Evolutionary conservation across 352 stramenopile species (phyloP), one percentile per base, ranked within the genome.

Genomic region (Phytophthora aleatoria): DNA sequence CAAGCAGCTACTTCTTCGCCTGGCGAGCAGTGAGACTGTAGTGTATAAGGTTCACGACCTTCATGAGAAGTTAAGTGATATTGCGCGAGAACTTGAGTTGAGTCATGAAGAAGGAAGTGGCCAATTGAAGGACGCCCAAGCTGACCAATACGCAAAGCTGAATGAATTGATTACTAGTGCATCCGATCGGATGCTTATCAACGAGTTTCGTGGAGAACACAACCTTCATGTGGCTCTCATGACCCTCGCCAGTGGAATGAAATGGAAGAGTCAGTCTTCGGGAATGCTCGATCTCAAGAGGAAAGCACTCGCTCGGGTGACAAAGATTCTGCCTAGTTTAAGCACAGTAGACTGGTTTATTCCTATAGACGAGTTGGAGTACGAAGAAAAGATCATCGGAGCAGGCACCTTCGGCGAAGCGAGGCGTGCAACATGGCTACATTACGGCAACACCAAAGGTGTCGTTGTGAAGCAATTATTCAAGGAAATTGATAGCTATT

Each of bases 401-500:
- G 8, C 27, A 13, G 67, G 47, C 20, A 71, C 61, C 2, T 64
- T 59, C 38, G 61, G 56, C 2, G 50, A 51, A 24, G 31, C 54
- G 20, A 50, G 48, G 28, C 57, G 20, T 7, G 67, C 39, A n/a
- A 59, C 47, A 10, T 74, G 61, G 61, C 16, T 60, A 5, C 47
- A 60, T 11, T 49, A 54, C 16, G 67, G 65, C 12, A 28, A 73
- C 3, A 51, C 30, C 10, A 36, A 2, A 7, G 9, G 30, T 9
- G 73, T 73, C 20, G 57, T 74, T 48, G 54, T 80, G 24, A 85
- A 82, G 56, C 57, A 41, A 7, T 57, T 71, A 42, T 69, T 67
- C 30, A 45, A 50, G 10, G 44, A 59, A 28, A 50, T 33, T 8
- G 31, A 52, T 1, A 47, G 47, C 27, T 30, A 51, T 11, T 50